phyloP scores from a whole-genome alignment of 139 green algal genomes.

The Zygnema cylindricum region DNA sequence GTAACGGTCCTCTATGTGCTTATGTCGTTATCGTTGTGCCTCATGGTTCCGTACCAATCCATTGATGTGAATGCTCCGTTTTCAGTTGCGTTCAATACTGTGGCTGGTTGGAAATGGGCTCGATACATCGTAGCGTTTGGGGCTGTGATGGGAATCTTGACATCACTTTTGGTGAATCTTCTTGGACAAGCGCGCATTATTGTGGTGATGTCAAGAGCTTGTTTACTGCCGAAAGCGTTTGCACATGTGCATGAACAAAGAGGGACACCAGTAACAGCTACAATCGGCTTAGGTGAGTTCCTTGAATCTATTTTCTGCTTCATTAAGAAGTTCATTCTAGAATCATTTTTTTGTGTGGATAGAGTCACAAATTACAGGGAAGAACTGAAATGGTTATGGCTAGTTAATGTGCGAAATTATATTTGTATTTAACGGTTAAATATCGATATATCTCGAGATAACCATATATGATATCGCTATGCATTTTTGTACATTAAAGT shows the following conservation, averaged over 20 bases:
- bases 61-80: constrained; percentile 70
- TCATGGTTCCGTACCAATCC: constrained; percentile 64
- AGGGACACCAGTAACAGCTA: constrained; percentile 73
- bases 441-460: too few species aligned
- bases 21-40: constrained; percentile 63
- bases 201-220: constrained; percentile 78
- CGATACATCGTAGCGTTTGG: constrained; percentile 54
- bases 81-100: constrained; percentile 60
- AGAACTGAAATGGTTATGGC: too few species aligned
- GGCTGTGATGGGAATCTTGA: constrained; percentile 54
- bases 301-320: not conserved
- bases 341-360: too few species aligned
- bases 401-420: too few species aligned
- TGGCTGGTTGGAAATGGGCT: constrained; percentile 47
- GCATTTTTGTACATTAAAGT: too few species aligned
- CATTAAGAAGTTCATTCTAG: too few species aligned
- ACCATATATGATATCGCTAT: too few species aligned
- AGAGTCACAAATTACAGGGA: too few species aligned
- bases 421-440: too few species aligned
- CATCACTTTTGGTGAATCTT: constrained; percentile 62
- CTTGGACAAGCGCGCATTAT: constrained; percentile 82
- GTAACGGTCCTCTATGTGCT: constrained; percentile 73
- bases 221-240: constrained; percentile 77
- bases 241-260: constrained; percentile 67
- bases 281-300: constrained; percentile 45